phyloP scores from a whole-genome alignment of 2,329 filamentous ascomycete species.

The Elsinoe necatrix region DNA sequence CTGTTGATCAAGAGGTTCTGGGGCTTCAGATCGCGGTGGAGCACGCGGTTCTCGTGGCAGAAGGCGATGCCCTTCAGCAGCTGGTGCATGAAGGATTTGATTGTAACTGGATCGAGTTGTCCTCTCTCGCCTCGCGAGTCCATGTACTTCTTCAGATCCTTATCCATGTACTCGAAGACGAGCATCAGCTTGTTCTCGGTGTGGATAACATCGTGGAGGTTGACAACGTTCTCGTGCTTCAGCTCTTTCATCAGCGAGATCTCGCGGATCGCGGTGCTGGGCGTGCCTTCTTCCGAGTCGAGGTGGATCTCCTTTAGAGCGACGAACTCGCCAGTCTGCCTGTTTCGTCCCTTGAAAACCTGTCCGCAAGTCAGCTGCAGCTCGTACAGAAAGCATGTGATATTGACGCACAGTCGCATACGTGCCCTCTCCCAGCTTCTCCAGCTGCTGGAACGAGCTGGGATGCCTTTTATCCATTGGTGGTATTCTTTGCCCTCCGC shows the following conservation, averaged over 20 bases:
- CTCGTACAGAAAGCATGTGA: not conserved
- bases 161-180: constrained; percentile 98
- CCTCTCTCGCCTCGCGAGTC: constrained; percentile 84
- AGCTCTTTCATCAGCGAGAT: constrained; percentile 99
- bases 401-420: constrained; percentile 75
- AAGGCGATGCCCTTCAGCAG: constrained; percentile 92
- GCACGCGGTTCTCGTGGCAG: constrained; percentile 92
- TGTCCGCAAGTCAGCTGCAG: constrained; percentile 32
- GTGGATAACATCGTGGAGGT: constrained; percentile 95
- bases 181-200: constrained; percentile 99
- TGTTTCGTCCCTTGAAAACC: constrained; percentile 98
- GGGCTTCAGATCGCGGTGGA: constrained; percentile 91
- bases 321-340: constrained; percentile 92
- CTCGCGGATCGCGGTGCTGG: constrained; percentile 93
- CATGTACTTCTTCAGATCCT: constrained; percentile 98
- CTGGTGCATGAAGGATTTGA: constrained; percentile 99
- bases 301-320: constrained; percentile 98
- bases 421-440: constrained; percentile 95
- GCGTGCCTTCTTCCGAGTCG: constrained; percentile 95
- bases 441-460: constrained; percentile 97
- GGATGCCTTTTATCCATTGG: constrained; percentile 89
- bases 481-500: constrained; percentile 34
- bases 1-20: constrained; percentile 94
- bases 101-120: constrained; percentile 76
- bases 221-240: constrained; percentile 97